Base-by-base conservation (phyloP, 2,329 filamentous ascomycete genomes). In the Arthrobotrys musiformis region DNA sequence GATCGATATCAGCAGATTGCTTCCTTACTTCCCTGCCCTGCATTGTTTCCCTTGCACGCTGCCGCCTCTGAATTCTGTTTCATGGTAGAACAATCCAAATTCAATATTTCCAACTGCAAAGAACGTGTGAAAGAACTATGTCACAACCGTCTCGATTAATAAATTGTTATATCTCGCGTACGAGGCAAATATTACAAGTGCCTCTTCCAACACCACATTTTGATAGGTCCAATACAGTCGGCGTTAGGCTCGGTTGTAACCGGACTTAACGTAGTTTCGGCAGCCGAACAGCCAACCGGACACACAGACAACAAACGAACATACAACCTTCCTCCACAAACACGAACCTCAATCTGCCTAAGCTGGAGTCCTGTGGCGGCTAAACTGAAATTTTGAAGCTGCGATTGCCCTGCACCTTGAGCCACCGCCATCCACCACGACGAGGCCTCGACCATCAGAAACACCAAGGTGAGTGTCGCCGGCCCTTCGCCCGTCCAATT, bases 211-310 rank as follows among this genome's bases (percentile, higher is more conserved):
- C n/a, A n/a, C n/a, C n/a, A n/a, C n/a, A n/a, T n/a, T n/a, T n/a
- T n/a, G n/a, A n/a, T n/a, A n/a, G n/a, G n/a, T n/a, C n/a, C n/a
- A n/a, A n/a, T n/a, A 15, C 19, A n/a, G n/a, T 58, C 48, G 46
- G 61, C 4, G 30, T 66, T 52, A 50, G 40, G 30, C 6, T 13
- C 17, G 17, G 19, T n/a, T n/a, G 8, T 6, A 4, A 2, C 15
- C 54, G 54, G 54, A 11, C 28, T 44, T 56, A 19, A 61, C 70
- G 70, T 68, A 24, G 50, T 68, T 66, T 64, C 70, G 70, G 70
- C 63, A 58, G 70, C 70, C 70, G 70, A 68, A 61, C 28, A 7
- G 70, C 54, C 42, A 67, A 52, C 30, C 44, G n/a, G n/a, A 52
- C 62, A 58, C 54, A 58, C 33, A 33, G 28, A 7, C 5, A 4